Base-by-base conservation (phyloP, 225 moss, liverwort and hornwort genomes). In the Antitrichia curtipendula region DNA sequence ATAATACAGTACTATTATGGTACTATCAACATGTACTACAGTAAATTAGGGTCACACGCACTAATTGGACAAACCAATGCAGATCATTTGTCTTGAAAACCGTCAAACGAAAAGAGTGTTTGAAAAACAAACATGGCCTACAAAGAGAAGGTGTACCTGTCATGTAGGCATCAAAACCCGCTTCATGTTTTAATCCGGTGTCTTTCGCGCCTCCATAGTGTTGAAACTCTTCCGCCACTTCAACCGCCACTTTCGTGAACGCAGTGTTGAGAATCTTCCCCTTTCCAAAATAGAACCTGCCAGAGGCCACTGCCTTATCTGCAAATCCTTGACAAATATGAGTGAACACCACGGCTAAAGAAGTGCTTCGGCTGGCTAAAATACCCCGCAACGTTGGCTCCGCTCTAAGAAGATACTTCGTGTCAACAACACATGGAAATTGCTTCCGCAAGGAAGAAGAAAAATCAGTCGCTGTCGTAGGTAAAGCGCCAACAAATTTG, bases 241-340 rank as follows among this genome's bases (percentile, higher is more conserved):
- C 95, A 76, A 97, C 78, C 82, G 88, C 94, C 85, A 95, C 97
- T 84, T 96, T 94, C 53, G 95, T 93, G 54, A 96, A 91, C 15
- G 95, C 88, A 70, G 68, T 95, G 73, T 92, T 93, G 41, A 91
- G 75, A 75, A 95, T 89, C 90, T 85, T 96, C 60, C 92, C 93
- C 78, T 94, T 96, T 69, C 95, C 96, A 84, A 91, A 91, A 49
- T 95, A 95, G 81, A 97, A 96, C 78, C 91, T 90, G 25, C 95
- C 91, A 34, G 95, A 94, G 32, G 94, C 94, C 59, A 93, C 95
- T 52, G 94, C 93, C 70, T 90, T 93, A 73, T 97, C 94, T 38
- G 95, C 92, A 88, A 97, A 97, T 70, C 93, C 97, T 64, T 95
- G 95, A 87, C 96, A 95, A 12, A 97, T 93, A 73, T 95, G 95